Evolutionary conservation across 2,329 filamentous ascomycete species (phyloP), one percentile per base, ranked within the genome.

Genomic region (Elsinoe necatrix): DNA sequence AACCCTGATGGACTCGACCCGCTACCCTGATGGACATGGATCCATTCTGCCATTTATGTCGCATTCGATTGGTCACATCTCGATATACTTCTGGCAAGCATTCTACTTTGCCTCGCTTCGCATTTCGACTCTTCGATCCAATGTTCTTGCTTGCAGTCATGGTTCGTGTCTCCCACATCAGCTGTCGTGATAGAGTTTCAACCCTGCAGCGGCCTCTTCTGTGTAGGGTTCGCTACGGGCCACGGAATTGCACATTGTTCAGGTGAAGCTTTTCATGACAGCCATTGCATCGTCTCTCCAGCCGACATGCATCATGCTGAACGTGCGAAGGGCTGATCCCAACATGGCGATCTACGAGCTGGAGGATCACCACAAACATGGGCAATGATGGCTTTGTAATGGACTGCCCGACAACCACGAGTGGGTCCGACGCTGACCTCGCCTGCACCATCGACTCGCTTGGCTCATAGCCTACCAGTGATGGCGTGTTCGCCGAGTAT

Each of bases 1-100:
- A 47, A 56, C 54, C 54, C 54, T 56, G 54, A 56, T 56, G 54
- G 52, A 55, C 52, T 56, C 25, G 4, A 45, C 27, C 41, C 39
- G 52, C 52, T 47, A 56, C 54, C 54, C 54, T 56, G 41, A 56
- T 56, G 54, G 54, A 48, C 21, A 55, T 45, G 7, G 16, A 20
- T 8, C 43, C 4, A 31, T 16, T 37, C 31, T 52, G n/a, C 29
- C 29, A 52, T 14, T 52, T 52, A 18, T 25, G 18, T 25, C 11
- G 48, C 7, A 21, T 37, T 3, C 39, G 14, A 52, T 52, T 52
- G 48, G 48, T 37, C 29, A 21, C 23, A 39, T 23, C 16, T 25
- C n/a, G n/a, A n/a, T 4, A 39, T 25, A 39, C 23, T 23, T 23
- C 48, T 39, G 14, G 48, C 31, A 20, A 45, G 23, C 41, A n/a